A percentile compares a stretch with the other conserved stretches of the same genome.
These are phyloP conservation scores for Neurospora tetrasperma DNA, from an alignment of 495 filamentous ascomycete genomes.

Conservation along the genomic window DNA sequence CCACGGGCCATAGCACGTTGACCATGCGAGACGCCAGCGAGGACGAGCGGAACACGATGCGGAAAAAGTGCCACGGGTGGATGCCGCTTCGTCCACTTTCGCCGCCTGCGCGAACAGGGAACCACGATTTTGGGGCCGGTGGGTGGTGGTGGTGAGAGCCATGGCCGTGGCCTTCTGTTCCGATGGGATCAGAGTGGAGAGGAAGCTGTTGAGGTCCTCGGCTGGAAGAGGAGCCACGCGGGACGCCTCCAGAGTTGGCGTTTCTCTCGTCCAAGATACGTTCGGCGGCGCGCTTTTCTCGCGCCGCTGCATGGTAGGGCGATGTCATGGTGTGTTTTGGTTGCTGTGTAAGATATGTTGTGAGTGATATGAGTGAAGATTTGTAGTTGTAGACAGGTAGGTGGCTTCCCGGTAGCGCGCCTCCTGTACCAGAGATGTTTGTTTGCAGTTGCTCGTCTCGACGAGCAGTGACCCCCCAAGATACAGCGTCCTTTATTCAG, in stretches of 20 bases:
- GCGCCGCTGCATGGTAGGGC: background rate
- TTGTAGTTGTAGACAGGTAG: background rate
- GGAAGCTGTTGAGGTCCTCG: background rate
- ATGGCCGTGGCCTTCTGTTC: background rate
- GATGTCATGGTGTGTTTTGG: background rate
- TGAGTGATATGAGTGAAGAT: background rate
- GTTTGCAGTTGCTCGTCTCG: background rate
- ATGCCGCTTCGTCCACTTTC: slow-evolving; percentile 37
- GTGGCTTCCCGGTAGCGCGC: background rate
- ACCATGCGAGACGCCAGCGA: slow-evolving; percentile 29
- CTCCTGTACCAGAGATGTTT: background rate
- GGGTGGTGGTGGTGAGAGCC: background rate
- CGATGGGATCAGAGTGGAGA: background rate
- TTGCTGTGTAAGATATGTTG: background rate
- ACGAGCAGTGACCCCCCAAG: background rate
- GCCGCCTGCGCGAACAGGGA: slow-evolving; percentile 20
- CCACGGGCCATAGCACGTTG: slow-evolving; percentile 45
- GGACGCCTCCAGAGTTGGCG: background rate
- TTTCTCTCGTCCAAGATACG: background rate
- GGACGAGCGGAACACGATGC: slow-evolving; percentile 33
- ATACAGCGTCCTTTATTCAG: background rate
- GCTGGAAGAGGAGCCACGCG: too few species aligned
- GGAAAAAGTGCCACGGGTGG: slow-evolving; percentile 31
- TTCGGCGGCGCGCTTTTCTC: background rate
- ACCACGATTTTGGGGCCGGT: background rate